Percentiles rank a stretch among this genome's conserved stretches.
Conservation (phyloP, 2,329 filamentous ascomycete species). For the Cladosporium austrohemisphaericum region DNA sequence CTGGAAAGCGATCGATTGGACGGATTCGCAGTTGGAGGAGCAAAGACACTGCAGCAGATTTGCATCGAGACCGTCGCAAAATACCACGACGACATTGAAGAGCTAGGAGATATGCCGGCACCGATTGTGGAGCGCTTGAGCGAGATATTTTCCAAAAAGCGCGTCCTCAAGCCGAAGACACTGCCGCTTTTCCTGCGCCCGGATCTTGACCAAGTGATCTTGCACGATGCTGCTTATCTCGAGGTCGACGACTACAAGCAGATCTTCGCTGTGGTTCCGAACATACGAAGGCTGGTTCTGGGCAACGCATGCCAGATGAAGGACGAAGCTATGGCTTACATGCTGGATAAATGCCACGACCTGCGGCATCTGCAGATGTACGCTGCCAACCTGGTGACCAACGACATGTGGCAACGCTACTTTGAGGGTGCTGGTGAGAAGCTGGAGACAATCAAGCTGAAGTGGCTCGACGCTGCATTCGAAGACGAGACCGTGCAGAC, state of each 20-base stretch:
- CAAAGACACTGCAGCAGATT: conserved; percentile 64
- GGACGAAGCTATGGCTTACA: conserved; percentile 75
- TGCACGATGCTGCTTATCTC: conserved; percentile 65
- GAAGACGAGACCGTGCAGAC: conserved; percentile 63
- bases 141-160: conserved; percentile 61
- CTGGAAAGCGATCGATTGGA: conserved; percentile 81
- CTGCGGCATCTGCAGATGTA: conserved; percentile 75
- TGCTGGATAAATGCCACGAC: conserved; percentile 65
- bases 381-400: conserved; percentile 77
- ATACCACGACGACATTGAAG: conserved; percentile 61
- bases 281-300: conserved; percentile 67
- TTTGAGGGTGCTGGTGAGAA: conserved; percentile 62
- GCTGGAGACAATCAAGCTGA: conserved; percentile 69
- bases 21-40: conserved; percentile 61
- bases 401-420: conserved; percentile 69
- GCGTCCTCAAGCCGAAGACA: conserved; percentile 52
- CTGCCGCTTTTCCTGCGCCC: conserved; percentile 50
- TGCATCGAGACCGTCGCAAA: conserved; percentile 63
- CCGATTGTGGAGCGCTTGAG: conserved; percentile 55
- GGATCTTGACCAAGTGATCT: conserved; percentile 53
- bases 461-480: conserved; percentile 79
- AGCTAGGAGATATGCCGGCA: conserved; percentile 60
- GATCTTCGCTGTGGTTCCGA: conserved; percentile 72
- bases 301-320: conserved; percentile 91
- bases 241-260: conserved; percentile 71